Base-by-base conservation (phyloP, 495 filamentous ascomycete genomes). In the Daldinia decipiens region DNA sequence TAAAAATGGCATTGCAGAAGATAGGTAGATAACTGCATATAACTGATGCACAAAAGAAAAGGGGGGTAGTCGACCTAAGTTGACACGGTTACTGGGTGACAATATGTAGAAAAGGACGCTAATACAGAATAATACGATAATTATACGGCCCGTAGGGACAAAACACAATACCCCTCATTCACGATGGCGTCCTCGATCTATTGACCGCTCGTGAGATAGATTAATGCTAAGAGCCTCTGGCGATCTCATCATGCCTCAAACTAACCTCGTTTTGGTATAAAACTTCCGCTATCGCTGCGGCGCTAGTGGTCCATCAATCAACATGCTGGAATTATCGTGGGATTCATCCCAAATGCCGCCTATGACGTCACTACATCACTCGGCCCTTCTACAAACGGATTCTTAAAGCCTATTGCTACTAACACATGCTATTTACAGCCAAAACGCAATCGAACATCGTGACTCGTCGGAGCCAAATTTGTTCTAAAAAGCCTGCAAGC, bases 211-310 rank as follows among this genome's bases (percentile, higher is more conserved):
- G 59, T 53, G 58, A 36, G 51, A 65, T 58, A 24, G 21, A 24
- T 24, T 24, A 24, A 24, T 24, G 32, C 52, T 62, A 43, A 67
- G 59, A 67, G 69, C 64, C 59, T 72, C 69, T 64, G 59, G 47
- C 63, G 63, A 72, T 72, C 69, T 72, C 69, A 72, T 67, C 69
- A 17, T 64, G 55, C 69, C 50, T 72, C 21, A 54, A 72, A 34
- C 64, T 67, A 72, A 38, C 53, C 69, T 19, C 47, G 51, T 67
- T 67, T 12, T 17, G 55, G 60, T 7, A 34, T 51, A 24, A 32
- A 27, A 45, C 26, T 64, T 64, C 69, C 54, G 53, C 29, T 45
- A 29, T 53, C 32, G 52, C 43, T 62, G 58, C 63, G 26, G 52
- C 58, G 45, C 58, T 67, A 59, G 51, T 62, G 34, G 53, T 5